Base-by-base conservation (phyloP, 768 basidiomycete genomes). In the Tulasnella sp. region DNA sequence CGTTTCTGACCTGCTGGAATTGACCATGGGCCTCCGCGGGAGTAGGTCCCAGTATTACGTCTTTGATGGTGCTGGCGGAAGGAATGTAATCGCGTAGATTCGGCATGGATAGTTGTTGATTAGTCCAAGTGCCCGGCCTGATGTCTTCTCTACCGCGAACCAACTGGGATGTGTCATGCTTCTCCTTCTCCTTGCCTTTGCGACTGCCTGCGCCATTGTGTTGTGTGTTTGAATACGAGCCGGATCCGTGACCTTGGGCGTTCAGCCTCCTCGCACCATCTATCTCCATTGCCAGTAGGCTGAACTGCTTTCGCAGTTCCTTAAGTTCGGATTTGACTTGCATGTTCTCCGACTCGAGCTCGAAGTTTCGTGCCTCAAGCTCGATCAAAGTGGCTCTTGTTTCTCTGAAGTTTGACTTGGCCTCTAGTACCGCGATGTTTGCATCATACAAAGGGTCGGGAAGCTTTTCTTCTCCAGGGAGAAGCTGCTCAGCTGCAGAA, bases 401-500 rank as follows among this genome's bases (percentile, higher is more conserved):
- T 27, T 74, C 72, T 1, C 71, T 65, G 21, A 79, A 63, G 54
- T 76, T 71, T 0, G 75, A 72, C 30, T 73, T 75, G 27, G 78
- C 65, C 1, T 65, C 62, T 51, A 85, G 71, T 3, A 79, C 72
- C 4, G 70, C 68, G 21, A 83, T 65, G 63, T 80, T 84, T 1
- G 79, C 76, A 27, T 79, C 76, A 38, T 38, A 38, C 30, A 81
- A 62, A 13, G 81, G 62, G 2, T 34, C 58, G 17, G 43, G 34
- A 41, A 42, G 38, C 43, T 32, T 48, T 4, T 59, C 30, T 9
- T 4, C 32, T 48, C 34, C 34, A 23, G 58, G 30, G 11, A 24
- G 24, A 15, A 43, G 23, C 2, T 29, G 47, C 5, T 30, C 44
- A 49, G 55, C 24, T 13, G 41, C 19, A 13, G 66, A 62, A 19